phyloP scores from a whole-genome alignment of 2,329 filamentous ascomycete species.

The Fusarium oligoseptatum region DNA sequence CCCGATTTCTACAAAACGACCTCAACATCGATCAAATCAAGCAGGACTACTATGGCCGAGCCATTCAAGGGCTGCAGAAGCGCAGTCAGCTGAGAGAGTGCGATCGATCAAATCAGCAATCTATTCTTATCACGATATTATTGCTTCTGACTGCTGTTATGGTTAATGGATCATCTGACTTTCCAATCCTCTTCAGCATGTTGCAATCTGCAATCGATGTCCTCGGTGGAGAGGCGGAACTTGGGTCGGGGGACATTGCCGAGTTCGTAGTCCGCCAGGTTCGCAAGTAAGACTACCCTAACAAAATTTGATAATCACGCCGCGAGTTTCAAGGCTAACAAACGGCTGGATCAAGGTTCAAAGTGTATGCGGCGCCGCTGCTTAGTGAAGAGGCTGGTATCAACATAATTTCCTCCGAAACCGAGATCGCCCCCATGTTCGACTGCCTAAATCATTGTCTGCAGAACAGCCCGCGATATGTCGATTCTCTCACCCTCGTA shows the following conservation, averaged over 20 bases:
- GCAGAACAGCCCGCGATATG: neutral
- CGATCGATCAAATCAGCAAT: neutral
- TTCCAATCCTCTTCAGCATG: neutral
- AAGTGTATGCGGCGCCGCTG: conserved; percentile 9
- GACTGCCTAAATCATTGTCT: conserved; percentile 19
- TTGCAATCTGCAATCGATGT: neutral
- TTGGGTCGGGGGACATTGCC: neutral
- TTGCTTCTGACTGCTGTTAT: neutral
- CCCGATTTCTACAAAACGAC: neutral
- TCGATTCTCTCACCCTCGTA: neutral
- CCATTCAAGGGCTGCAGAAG: neutral
- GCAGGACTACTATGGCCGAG: neutral
- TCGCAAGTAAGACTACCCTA: neutral
- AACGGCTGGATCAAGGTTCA: neutral
- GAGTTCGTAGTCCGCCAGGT: neutral
- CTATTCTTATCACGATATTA: neutral
- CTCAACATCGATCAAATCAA: neutral
- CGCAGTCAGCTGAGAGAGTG: neutral
- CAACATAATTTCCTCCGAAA: neutral
- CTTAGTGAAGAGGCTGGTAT: conserved; percentile 12
- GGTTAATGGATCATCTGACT: neutral
- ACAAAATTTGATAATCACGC: neutral
- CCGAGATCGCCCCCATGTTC: neutral
- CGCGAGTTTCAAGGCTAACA: neutral
- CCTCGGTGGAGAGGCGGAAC: neutral